Evolutionary conservation across 2,329 filamentous ascomycete genomes (phyloP), one percentile per base, ranked within the genome.

Genomic region (Dothideomycetes sp.): DNA sequence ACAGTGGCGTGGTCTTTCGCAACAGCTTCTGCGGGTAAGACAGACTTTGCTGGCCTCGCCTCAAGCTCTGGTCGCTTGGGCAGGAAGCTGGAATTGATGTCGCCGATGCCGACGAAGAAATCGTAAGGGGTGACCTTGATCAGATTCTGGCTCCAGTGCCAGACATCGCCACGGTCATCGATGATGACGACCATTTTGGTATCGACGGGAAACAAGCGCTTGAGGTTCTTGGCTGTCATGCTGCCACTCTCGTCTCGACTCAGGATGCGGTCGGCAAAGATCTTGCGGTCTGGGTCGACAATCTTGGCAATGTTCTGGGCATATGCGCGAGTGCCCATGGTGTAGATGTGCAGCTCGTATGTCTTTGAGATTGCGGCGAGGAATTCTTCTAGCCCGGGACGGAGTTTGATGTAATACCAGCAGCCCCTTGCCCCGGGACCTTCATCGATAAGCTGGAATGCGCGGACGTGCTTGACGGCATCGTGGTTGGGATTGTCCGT

Each of bases 151-250:
- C 83, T 81, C 71, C 94, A 96, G 49, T 81, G 77, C 91, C 91
- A 98, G 5, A 98, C 89, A 58, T 98, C 91, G 38, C 86, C 86
- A 49, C 91, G 77, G 61, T 98, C 91, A 57, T 98, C 91, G 48
- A 98, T 98, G 52, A 98, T 95, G 43, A 95, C 88, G 1, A 95
- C 93, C 91, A 98, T 98, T 61, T 94, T 89, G 4, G 89, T 96
- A 61, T 93, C 93, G 44, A 94, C 85, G 4, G 93, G 91, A 59
- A 98, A 98, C 11, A 98, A 64, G 5, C 91, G 77, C 55, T 91
- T 84, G 19, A 98, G 67, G 49, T 80, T 91, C 70, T 98, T 98
- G 43, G 83, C 79, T 3, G 81, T 84, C 59, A 96, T 79, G 58
- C 83, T 95, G 40, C 89, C 89, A 57, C 93, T 98, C 63, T 98